These are phyloP conservation scores for Salicornia ramosissima DNA, from an alignment of 148 eudicot species.

Conservation along the genomic window DNA sequence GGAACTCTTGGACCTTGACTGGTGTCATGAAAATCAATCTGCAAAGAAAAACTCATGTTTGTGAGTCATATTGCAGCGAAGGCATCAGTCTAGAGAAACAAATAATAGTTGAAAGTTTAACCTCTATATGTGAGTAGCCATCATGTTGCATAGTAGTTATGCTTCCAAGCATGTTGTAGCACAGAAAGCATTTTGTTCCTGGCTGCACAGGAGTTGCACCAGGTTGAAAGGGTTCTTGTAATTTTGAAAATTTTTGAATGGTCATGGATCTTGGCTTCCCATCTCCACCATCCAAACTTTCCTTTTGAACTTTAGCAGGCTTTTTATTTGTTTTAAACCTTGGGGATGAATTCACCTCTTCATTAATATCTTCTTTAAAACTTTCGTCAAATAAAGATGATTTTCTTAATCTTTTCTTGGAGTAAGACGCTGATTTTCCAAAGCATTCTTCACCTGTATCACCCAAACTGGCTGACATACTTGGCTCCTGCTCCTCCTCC, in stretches of 20 bases:
- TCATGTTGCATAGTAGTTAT: conserved; percentile 85
- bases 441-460: conserved; percentile 73
- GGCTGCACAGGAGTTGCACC: conserved; percentile 83
- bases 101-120: conserved; percentile 22
- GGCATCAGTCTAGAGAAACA: conserved; percentile 1
- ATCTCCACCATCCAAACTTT: conserved; percentile 32
- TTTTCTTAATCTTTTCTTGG: conserved; percentile 74
- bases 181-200: conserved; percentile 74
- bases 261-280: conserved; percentile 25
- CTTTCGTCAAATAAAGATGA: conserved; percentile 43
- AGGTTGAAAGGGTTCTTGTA: conserved; percentile 96
- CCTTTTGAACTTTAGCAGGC: conserved; percentile 43
- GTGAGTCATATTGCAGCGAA: conserved; percentile 18
- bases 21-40: conserved; percentile 99
- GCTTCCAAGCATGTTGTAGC: conserved; percentile 91
- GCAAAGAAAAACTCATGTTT: conserved; percentile 28
- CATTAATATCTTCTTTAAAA: conserved; percentile 44
- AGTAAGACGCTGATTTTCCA: conserved; percentile 56
- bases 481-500: conserved; percentile 67
- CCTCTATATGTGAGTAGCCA: conserved; percentile 93
- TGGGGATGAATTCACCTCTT: conserved; percentile 35
- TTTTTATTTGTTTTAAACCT: conserved; percentile 49
- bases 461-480: conserved; percentile 64
- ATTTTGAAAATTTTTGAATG: conserved; percentile 31
- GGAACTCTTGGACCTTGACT: conserved; percentile 95